Conservation (phyloP, 306 rosid genomes). For the Begonia peltatifolia region DNA sequence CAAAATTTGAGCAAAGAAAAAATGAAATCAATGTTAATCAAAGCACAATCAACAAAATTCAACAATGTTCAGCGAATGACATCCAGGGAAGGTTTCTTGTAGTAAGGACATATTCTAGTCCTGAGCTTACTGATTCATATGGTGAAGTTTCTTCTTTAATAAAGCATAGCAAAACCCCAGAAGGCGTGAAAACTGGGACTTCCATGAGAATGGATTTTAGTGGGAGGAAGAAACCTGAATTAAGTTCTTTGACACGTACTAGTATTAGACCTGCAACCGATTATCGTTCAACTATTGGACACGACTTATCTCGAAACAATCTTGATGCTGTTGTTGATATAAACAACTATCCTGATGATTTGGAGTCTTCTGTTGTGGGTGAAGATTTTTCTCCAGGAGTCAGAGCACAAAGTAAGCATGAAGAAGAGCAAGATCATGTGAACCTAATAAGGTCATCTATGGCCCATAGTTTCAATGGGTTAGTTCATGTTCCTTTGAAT, state of each 20-base stretch:
- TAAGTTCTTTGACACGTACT: constrained; percentile 29
- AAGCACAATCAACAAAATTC: constrained; percentile 37
- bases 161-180: constrained; percentile 36
- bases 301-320: constrained; percentile 25
- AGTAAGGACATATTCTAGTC: constrained; percentile 96
- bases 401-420: constrained; percentile 68
- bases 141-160: constrained; percentile 61
- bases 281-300: constrained; percentile 31
- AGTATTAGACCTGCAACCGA: constrained; percentile 28
- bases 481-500: constrained; percentile 57
- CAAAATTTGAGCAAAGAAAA: constrained; percentile 34
- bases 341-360: constrained; percentile 41
- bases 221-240: constrained; percentile 43
- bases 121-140: constrained; percentile 79
- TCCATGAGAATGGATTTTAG: constrained; percentile 40
- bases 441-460: constrained; percentile 69
- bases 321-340: constrained; percentile 41
- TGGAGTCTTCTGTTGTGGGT: constrained; percentile 20
- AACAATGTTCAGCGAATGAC: constrained; percentile 41
- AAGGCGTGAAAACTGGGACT: constrained; percentile 36
- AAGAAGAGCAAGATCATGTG: constrained; percentile 85
- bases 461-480: constrained; percentile 59
- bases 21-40: constrained; percentile 34
- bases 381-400: constrained; percentile 58
- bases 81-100: constrained; percentile 56